Base-by-base conservation (phyloP, 23 red algal species). In the Cyanidiococcus yangmingshanensis region DNA sequence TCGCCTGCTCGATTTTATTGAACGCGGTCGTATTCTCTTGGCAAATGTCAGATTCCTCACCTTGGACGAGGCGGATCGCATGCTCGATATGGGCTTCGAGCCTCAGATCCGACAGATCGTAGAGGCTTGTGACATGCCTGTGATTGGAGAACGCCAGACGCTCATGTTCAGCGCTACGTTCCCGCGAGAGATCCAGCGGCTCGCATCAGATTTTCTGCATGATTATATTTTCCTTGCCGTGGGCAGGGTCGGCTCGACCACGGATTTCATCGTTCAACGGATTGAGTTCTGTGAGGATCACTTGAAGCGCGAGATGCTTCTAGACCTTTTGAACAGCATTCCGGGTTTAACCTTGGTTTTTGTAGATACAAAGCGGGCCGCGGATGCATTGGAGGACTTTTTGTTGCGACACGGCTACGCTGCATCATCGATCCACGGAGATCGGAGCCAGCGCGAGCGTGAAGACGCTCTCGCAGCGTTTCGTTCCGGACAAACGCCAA, bases 11-110 rank as follows among this genome's bases (percentile, higher is more conserved):
- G 94, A 98, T 40, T 86, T 98, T 81, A 87, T 98, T 39, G 86
- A 98, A 39, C 84, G 94, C 39, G 94, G 94, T 7, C 78, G 82
- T 51, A 86, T 98, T 63, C 89, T 82, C 1, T 76, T 98, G 0
- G 85, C 85, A 41, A 85, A 77, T 67, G 79, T 98, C 39, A 54
- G 74, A 16, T 98, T 98, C 75, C 77, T 98, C 0, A 98, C 84
- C 50, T 82, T 98, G 1, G 94, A 98, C 50, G 94, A 98, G 76
- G 94, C 94, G 33, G 94, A 98, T 80, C 84, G 94, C 3, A 98
- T 98, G 94, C 77, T 98, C 38, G 94, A 98, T 79, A 98, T 98
- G 94, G 94, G 94, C 29, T 98, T 98, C 67, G 94, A 98, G 82
- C 94, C 94, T 54, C 94, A 98, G 83, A 98, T 98, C 79, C 94